Evolutionary conservation across 2,329 filamentous ascomycete species (phyloP), one percentile per base, ranked within the genome.

Genomic region (Acrodontium crateriforme): DNA sequence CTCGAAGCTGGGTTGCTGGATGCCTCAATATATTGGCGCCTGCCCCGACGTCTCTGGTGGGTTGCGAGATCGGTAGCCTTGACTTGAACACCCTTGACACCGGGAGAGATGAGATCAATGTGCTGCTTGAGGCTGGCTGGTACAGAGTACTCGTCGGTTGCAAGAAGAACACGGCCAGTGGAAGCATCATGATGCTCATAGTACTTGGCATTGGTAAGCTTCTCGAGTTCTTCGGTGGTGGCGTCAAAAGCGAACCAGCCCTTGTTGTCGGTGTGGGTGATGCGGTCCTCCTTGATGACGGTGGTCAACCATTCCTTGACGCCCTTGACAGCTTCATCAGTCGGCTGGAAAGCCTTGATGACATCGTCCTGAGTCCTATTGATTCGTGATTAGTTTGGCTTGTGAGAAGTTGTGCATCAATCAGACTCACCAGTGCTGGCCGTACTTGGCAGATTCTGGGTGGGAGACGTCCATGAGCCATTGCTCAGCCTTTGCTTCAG

Each of bases 221-320:
- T 25, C 34, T 51, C 47, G 10, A 41, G 36, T 27, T 49, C 40
- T 9, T 39, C 29, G 10, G 37, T 37, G 8, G 42, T 38, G 7
- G 47, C 47, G 33, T 49, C 46, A 28, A 51, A 50, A 6, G 44
- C 44, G 4, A 51, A 32, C 48, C 47, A 51, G 11, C 35, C 44
- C 29, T 50, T 50, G 36, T 52, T 52, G 17, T 48, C 41, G 3
- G 45, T 42, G 24, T 51, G 47, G 6, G 39, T 41, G 28, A 52
- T 40, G 9, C 39, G 33, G 7, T 35, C 24, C 10, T 32, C 24
- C 22, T 30, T 28, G 38, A 20, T 36, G 34, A 24, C 35, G 20
- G 28, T 29, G 9, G 38, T 31, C 10, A 49, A 30, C 46, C 47
- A 51, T 10, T 40, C 31, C 16, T 28, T 32, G 16, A 49, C 42